These are phyloP conservation scores for Pholiota molesta DNA, from an alignment of 768 basidiomycete genomes.

Conservation along the genomic window DNA sequence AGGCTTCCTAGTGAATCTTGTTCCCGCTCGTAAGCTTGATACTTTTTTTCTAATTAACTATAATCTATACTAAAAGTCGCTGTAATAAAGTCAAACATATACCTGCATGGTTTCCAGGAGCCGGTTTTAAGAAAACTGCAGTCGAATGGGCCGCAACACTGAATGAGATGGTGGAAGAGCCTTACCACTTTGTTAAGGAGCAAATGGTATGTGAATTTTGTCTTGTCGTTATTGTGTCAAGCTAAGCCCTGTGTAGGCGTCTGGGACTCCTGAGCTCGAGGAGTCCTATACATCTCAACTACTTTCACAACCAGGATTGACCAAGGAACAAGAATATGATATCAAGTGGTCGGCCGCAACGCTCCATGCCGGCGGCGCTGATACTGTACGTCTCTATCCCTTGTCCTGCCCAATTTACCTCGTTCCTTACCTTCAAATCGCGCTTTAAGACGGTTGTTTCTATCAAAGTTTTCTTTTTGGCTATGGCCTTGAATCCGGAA, in stretches of 20 bases:
- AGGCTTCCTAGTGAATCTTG: constrained; percentile 50
- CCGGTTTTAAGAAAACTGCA: constrained; percentile 52
- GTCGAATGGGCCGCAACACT: constrained; percentile 45
- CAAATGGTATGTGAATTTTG: constrained; percentile 39
- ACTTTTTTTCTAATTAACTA: not conserved
- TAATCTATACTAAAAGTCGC: not conserved
- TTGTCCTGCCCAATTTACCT: not conserved
- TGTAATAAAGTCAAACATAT: constrained; percentile 42
- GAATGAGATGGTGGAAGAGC: constrained; percentile 46
- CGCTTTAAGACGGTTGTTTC: constrained; percentile 39
- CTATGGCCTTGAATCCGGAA: constrained; percentile 41
- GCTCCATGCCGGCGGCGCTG: constrained; percentile 50
- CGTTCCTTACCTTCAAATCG: not conserved
- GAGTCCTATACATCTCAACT: constrained; percentile 37
- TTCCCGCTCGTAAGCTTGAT: constrained; percentile 42
- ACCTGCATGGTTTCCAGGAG: constrained; percentile 64
- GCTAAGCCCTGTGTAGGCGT: constrained; percentile 19
- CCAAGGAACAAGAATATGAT: constrained; percentile 35
- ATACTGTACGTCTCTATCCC: constrained; percentile 32
- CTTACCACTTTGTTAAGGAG: constrained; percentile 45
- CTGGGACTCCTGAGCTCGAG: constrained; percentile 36
- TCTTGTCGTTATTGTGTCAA: not conserved
- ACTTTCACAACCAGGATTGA: constrained; percentile 30
- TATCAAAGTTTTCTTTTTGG: constrained; percentile 41
- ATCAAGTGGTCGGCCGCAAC: constrained; percentile 50